Evolutionary conservation across 345 rosid genomes (phyloP).

Genomic region (Salix dunnii): DNA sequence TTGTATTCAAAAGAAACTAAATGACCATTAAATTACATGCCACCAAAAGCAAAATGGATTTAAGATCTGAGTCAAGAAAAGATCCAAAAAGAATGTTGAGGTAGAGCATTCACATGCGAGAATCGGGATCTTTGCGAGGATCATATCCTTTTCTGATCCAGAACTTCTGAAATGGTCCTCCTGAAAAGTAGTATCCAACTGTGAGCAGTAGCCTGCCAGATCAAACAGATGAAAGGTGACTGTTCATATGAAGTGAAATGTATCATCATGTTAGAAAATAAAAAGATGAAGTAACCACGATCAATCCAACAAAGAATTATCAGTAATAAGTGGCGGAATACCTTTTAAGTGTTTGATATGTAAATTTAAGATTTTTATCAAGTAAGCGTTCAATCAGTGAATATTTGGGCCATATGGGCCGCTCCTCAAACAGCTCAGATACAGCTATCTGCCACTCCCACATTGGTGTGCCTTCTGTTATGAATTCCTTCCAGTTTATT

Average conservation of each 20-base stretch:
- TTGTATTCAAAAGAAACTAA: not conserved
- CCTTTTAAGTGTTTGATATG: slow-evolving; percentile 68
- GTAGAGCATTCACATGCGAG: slow-evolving; percentile 67
- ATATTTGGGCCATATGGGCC: slow-evolving; percentile 84
- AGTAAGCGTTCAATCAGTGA: slow-evolving; percentile 63
- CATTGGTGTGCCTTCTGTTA: slow-evolving; percentile 49
- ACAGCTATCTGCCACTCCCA: slow-evolving; percentile 75
- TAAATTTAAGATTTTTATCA: slow-evolving; percentile 61
- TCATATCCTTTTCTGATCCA: slow-evolving; percentile 98
- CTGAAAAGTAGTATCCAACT: slow-evolving; percentile 83
- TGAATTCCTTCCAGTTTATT: slow-evolving; percentile 62
- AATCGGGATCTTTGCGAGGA: slow-evolving; percentile 92
- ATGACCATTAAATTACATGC: not conserved
- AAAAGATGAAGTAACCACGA: not conserved
- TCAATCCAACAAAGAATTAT: slow-evolving; percentile 6
- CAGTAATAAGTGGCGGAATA: slow-evolving; percentile 19
- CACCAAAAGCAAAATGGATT: too few relatives aligned
- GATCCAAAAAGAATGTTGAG: too few relatives aligned
- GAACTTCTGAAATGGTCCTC: slow-evolving; percentile 84
- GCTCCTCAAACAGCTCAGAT: slow-evolving; percentile 77
- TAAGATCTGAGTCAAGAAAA: not conserved
- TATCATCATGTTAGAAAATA: not conserved
- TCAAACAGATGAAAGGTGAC: slow-evolving; percentile 18
- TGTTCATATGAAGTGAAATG: not conserved
- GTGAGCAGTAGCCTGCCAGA: slow-evolving; percentile 68